Evolutionary conservation across 2,329 filamentous ascomycete genomes (phyloP).

Genomic region (Verticillium albo-atrum): DNA sequence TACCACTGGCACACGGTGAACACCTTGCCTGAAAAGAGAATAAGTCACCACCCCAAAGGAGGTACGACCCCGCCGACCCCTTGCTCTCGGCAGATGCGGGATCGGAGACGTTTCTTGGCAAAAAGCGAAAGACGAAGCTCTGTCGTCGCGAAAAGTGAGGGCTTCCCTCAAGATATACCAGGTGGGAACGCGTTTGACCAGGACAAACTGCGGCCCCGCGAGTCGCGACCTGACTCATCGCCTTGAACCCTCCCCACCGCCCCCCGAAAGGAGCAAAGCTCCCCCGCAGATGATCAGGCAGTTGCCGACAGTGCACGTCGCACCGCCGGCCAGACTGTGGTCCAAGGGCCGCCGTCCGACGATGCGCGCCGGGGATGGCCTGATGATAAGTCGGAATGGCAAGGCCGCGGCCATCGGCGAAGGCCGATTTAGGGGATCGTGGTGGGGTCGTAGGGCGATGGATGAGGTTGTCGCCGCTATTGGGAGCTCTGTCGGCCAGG

Average conservation of each 20-base stretch:
- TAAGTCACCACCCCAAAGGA: no score
- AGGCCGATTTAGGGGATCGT: neutral
- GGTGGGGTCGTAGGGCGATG: neutral
- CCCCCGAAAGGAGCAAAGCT: neutral
- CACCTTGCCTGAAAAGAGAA: no score
- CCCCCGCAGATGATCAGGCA: neutral
- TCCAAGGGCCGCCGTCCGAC: neutral
- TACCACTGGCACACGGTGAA: no score
- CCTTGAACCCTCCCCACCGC: no score
- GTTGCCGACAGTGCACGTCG: neutral
- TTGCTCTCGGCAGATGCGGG: no score
- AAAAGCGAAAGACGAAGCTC: no score
- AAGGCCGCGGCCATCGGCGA: neutral
- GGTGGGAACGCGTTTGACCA: no score
- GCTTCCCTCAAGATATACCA: no score
- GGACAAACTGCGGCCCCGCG: no score
- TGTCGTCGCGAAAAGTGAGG: no score
- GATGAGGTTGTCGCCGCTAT: neutral
- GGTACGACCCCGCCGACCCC: no score
- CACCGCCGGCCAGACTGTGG: neutral
- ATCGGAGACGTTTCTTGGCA: no score
- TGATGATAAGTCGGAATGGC: neutral
- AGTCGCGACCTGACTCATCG: neutral
- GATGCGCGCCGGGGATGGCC: neutral
- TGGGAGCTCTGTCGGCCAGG: neutral